Evolutionary conservation across 192 early-diverging fungal genomes (phyloP).

Genomic region (Mortierella antarctica): DNA sequence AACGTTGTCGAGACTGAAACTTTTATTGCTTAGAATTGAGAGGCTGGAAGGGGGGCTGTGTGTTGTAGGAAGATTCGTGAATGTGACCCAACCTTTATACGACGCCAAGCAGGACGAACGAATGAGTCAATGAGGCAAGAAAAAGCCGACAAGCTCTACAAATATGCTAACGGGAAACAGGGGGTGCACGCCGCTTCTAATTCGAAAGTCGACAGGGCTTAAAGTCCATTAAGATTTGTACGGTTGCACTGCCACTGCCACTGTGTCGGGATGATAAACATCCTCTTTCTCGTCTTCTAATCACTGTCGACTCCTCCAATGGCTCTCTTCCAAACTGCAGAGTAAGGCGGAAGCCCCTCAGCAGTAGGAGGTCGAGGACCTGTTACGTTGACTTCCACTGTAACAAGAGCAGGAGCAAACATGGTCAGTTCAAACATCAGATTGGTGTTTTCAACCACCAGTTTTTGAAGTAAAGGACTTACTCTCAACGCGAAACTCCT

Average conservation of each 20-base stretch:
- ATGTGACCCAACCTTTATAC: no score
- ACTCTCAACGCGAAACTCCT: slow-evolving; percentile 41
- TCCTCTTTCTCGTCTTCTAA: background rate
- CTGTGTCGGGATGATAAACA: background rate
- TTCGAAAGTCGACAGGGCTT: background rate
- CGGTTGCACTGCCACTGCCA: background rate
- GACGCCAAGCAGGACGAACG: no score
- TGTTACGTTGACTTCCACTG: slow-evolving; percentile 37
- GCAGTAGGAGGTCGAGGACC: slow-evolving; percentile 27
- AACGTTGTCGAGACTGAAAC: no score
- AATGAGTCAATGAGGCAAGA: no score
- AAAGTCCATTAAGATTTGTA: background rate
- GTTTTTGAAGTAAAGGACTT: slow-evolving; percentile 5
- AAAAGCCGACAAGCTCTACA: no score
- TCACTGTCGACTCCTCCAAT: slow-evolving; percentile 15
- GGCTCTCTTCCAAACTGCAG: slow-evolving; percentile 1
- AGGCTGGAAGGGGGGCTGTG: no score
- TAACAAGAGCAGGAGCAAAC: background rate
- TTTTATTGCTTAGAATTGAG: no score
- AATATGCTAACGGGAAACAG: no score
- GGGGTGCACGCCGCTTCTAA: no score
- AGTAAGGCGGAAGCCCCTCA: slow-evolving; percentile 32
- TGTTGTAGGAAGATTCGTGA: no score
- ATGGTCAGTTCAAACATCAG: background rate
- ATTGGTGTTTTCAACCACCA: background rate